These are phyloP conservation scores for Yarrowia galli DNA, from an alignment of 1,139 yeast species.

Conservation along the genomic window DNA sequence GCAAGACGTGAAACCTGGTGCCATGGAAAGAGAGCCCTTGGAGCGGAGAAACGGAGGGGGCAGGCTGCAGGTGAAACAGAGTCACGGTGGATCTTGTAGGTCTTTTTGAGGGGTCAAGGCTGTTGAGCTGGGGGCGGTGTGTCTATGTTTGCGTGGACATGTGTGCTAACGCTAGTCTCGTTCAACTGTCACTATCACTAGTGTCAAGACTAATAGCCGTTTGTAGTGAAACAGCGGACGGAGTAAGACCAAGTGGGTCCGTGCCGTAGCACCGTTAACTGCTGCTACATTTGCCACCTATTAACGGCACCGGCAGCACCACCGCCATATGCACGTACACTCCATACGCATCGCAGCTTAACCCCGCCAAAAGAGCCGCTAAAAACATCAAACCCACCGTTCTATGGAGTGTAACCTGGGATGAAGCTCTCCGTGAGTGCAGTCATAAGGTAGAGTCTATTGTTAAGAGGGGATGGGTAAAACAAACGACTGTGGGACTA, in stretches of 20 bases:
- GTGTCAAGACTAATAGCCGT: too few relatives aligned
- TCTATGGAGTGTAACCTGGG: not conserved
- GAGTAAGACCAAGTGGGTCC: too few relatives aligned
- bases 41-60: not conserved
- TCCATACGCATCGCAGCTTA: not conserved
- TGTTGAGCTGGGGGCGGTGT: too few relatives aligned
- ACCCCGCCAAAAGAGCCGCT: conserved; percentile 1
- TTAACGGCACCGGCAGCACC: too few relatives aligned
- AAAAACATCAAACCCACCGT: not conserved
- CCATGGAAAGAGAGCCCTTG: not conserved
- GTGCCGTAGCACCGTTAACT: too few relatives aligned
- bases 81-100: too few relatives aligned
- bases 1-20: not conserved
- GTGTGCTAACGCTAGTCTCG: too few relatives aligned
- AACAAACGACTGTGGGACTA: not conserved
- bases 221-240: too few relatives aligned
- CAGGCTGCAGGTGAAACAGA: not conserved
- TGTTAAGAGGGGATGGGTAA: not conserved
- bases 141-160: too few relatives aligned
- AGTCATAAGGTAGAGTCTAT: not conserved
- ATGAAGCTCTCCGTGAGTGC: not conserved
- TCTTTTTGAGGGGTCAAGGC: not conserved
- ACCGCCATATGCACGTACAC: too few relatives aligned
- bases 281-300: too few relatives aligned
- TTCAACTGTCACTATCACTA: too few relatives aligned